Base-by-base conservation (phyloP, 2,329 filamentous ascomycete genomes). In the Ophiostoma himal-ulmi region DNA sequence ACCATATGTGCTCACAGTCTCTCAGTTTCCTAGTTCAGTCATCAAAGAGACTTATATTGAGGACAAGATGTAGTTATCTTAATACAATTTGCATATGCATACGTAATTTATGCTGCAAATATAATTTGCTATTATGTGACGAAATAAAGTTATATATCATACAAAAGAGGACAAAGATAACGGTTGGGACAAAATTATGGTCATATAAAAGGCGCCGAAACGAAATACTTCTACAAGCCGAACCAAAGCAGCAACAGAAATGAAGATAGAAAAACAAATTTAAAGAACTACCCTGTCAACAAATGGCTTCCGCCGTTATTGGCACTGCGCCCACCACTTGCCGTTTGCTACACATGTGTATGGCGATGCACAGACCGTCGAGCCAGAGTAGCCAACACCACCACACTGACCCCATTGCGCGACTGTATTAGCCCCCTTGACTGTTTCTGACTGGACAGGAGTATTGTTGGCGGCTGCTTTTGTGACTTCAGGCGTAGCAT, bases 351-450 rank as follows among this genome's bases (percentile, higher is more conserved):
- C 74, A 70, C 79, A 80, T 17, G 57, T 74, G 73, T 77, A 79
- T 5, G 78, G 77, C 41, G 77, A 67, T 41, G 72, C 70, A 69
- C 79, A 80, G 26, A 74, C 69, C 14, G 78, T 80, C 67, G 77
- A 69, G 0, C 79, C 79, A 5, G 74, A 75, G 69, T 79, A 80
- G 1, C 75, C 77, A 5, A 69, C 71, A 4, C 79, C 79, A 48
- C 79, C 79, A 66, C 79, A 81, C 73, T 80, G 78, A 22, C 75
- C 76, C 77, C 77, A 80, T 67, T 80, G 77, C 20, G 74, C 71
- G n/a, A 78, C 78, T 5, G 74, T 69, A 17, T 71, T 72, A 5
- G 71, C 72, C 1, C 10, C 48, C 11, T n/a, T 48, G 26, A 64
- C 60, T 36, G 34, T 37, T 20, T 5, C 36, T 65, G 66, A 22